Base-by-base conservation (phyloP, 805 yeast species). In the Kluyveromyces nonfermentans region DNA sequence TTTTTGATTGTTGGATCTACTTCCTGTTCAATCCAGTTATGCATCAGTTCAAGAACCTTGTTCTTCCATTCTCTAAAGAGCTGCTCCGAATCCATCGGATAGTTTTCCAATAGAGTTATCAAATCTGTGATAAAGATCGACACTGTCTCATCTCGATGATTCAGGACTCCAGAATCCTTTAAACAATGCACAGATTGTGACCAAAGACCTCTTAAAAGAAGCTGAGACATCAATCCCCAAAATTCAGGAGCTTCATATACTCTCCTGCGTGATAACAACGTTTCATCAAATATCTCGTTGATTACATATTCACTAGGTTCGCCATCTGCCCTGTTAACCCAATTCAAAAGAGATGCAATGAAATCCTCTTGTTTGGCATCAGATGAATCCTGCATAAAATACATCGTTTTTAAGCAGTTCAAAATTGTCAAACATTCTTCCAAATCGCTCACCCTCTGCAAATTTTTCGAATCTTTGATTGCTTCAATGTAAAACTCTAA, bases 261-360 rank as follows among this genome's bases (percentile, higher is more conserved):
- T 71, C 78, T 43, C 56, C 54, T 56, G 69, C 75, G 7, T 78
- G 80, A 37, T 57, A 64, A 1, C 69, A 73, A 17, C 61, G 63
- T 28, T 57, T 55, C 52, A 72, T 61, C 8, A 73, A 73, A 36
- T 60, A 59, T 53, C 28, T 53, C 67, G 42, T 76, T 73, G 4
- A 74, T 67, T 28, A 74, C 60, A 21, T 71, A 75, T 16, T 68
- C 67, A 46, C 72, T 77, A 1, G 89, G 89, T 50, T 76, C 75
- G 5, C 81, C 78, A 56, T 82, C 85, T 25, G 81, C 78, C 44
- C 77, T 70, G 55, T 84, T 84, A 20, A 81, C 68, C 93, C 93
- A 84, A 39, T 69, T 71, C 14, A 72, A 60, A 31, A 79, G 60
- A 33, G 69, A 55, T 39, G 67, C 66, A 25, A 79, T 71, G 49